Evolutionary conservation across 768 basidiomycete genomes (phyloP).

Genomic region (Podaxis sp.): DNA sequence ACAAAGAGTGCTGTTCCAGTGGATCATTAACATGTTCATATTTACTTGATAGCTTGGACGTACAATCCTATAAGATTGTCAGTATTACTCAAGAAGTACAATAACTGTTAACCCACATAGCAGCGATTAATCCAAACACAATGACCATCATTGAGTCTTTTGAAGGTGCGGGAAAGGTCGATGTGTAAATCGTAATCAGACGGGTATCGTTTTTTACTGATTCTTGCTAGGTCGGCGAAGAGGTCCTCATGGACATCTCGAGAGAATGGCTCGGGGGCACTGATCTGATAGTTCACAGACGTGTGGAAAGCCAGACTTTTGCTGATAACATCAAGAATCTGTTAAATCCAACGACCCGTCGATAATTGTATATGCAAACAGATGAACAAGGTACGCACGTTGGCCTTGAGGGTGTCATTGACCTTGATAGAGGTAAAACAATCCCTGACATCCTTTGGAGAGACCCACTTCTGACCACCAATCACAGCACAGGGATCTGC

Average conservation of each 20-base stretch:
- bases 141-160: constrained; percentile 59
- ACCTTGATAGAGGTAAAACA: constrained; percentile 53
- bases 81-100: background rate
- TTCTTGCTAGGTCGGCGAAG: constrained; percentile 47
- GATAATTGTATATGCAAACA: background rate
- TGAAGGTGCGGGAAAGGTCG: constrained; percentile 53
- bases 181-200: constrained; percentile 58
- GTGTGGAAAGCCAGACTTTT: constrained; percentile 64
- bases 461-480: constrained; percentile 55
- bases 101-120: constrained; percentile 29
- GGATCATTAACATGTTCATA: background rate
- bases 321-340: constrained; percentile 61
- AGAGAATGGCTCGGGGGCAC: constrained; percentile 51
- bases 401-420: constrained; percentile 45
- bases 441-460: constrained; percentile 48
- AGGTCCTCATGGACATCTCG: constrained; percentile 58
- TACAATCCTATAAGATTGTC: constrained; percentile 34
- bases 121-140: constrained; percentile 54
- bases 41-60: constrained; percentile 13
- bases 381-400: constrained; percentile 35
- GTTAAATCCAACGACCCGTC: background rate
- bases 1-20: constrained; percentile 34
- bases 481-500: constrained; percentile 53
- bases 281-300: constrained; percentile 57
- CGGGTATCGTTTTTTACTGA: constrained; percentile 38